Evolutionary conservation across 2,329 filamentous ascomycete species (phyloP), one percentile per base, ranked within the genome.

Genomic region (Venturia oleaginea): DNA sequence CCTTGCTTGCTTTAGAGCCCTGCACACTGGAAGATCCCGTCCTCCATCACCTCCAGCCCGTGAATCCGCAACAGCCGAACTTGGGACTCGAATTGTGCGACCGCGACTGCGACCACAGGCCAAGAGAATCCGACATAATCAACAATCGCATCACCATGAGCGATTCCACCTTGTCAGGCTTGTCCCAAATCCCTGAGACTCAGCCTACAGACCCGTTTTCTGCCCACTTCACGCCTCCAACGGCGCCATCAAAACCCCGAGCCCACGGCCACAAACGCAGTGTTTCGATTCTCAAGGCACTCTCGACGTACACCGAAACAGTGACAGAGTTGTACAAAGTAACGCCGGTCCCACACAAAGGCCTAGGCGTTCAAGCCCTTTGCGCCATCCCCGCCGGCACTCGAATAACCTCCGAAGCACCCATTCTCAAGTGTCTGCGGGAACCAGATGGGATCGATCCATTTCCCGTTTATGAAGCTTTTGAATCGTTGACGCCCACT

Each of bases 351-450:
- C 69, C 73, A 0, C 71, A 71, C 43, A 79, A 77, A 67, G 78
- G 78, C 24, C 73, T 77, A 37, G 78, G 78, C 59, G 73, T 76
- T 62, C 73, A 79, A 65, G 78, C 78, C 0, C 67, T 70, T 4
- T 65, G 67, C 10, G n/a, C 60, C 24, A 75, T 80, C 54, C 64
- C 70, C 38, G 69, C 68, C 27, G 76, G 77, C 15, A 76, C 75
- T 1, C 73, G 73, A 37, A 75, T 80, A 22, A 63, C 62, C 22
- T 34, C 34, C n/a, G 62, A 63, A 55, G 32, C 8, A 38, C 30
- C 62, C n/a, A 27, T 63, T 22, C 62, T 63, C 30, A 63, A 24
- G n/a, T 27, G 30, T 10, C 51, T 51, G 13, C 27, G 62, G 17
- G 62, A 63, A 57, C 62, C 62, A 27, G 62, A 48, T 13, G 51